Percentiles rank a stretch among this genome's conserved stretches.
Evolutionary conservation across 306 rosid species (phyloP).

Genomic region (Ammopiptanthus mongolicus): DNA sequence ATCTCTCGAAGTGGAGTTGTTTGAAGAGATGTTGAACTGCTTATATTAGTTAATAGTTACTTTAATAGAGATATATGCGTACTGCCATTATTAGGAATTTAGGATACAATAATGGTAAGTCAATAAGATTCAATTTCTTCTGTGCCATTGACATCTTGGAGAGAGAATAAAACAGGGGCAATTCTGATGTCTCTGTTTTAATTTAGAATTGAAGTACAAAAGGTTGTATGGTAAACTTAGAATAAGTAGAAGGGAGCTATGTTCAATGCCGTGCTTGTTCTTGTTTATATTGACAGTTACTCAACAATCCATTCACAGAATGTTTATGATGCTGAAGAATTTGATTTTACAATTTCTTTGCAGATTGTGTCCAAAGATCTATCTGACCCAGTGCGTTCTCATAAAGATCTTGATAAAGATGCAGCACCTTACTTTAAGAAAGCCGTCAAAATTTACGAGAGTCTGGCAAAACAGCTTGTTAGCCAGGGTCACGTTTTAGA

Average conservation of each 20-base stretch:
- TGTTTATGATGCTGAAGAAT: conserved; percentile 11
- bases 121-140: neutral
- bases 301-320: neutral
- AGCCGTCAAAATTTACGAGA: conserved; percentile 84
- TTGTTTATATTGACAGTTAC: neutral
- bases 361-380: conserved; percentile 90
- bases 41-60: neutral
- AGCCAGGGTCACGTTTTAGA: conserved; percentile 96
- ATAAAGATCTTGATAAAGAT: conserved; percentile 96
- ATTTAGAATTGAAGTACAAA: neutral
- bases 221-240: neutral
- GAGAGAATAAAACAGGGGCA: neutral
- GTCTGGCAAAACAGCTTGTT: conserved; percentile 82
- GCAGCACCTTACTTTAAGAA: conserved; percentile 93
- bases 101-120: neutral
- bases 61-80: neutral
- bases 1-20: neutral
- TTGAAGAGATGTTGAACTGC: neutral
- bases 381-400: conserved; percentile 96
- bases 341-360: conserved; percentile 26
- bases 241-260: neutral
- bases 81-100: neutral
- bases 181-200: neutral
- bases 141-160: neutral
- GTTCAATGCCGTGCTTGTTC: neutral